Conservation (phyloP, 192 early-diverging fungal species). For the Martensiomyces pterosporus region DNA sequence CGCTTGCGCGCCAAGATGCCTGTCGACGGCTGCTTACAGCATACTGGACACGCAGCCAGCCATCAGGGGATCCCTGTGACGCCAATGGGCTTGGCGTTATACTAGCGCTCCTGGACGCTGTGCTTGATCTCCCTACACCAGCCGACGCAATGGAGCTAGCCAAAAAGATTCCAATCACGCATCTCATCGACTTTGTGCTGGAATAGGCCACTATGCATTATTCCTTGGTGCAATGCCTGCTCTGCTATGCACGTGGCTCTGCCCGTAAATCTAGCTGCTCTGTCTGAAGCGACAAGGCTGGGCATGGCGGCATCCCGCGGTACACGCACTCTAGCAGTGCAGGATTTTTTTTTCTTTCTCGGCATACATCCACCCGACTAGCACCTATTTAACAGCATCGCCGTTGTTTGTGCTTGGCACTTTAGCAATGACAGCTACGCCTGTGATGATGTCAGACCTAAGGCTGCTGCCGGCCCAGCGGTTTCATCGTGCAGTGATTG, state of each 20-base stretch:
- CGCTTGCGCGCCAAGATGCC: constrained; percentile 5
- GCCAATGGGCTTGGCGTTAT: too few species aligned
- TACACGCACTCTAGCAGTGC: too few species aligned
- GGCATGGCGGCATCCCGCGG: too few species aligned
- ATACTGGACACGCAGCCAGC: constrained; percentile 18
- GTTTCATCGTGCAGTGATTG: constrained; percentile 35
- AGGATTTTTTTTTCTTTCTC: too few species aligned
- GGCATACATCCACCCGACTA: too few species aligned
- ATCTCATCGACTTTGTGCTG: constrained; percentile 14
- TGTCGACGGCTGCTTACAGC: constrained; percentile 4
- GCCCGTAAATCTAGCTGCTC: too few species aligned
- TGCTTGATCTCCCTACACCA: constrained; percentile 24
- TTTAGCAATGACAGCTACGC: constrained; percentile 10
- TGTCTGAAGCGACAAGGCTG: too few species aligned
- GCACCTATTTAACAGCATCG: too few species aligned
- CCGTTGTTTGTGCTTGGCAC: too few species aligned
- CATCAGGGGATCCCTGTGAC: neutral
- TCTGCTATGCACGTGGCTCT: too few species aligned
- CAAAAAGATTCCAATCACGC: constrained; percentile 20
- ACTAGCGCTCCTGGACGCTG: constrained; percentile 1
- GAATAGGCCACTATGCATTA: too few species aligned
- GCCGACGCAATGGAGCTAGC: constrained; percentile 9
- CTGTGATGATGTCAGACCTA: constrained; percentile 35
- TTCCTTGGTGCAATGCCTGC: constrained; percentile 1
- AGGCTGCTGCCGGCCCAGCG: constrained; percentile 30